phyloP scores from a whole-genome alignment of 208 protist genomes.

The Naegleria lovaniensis region DNA sequence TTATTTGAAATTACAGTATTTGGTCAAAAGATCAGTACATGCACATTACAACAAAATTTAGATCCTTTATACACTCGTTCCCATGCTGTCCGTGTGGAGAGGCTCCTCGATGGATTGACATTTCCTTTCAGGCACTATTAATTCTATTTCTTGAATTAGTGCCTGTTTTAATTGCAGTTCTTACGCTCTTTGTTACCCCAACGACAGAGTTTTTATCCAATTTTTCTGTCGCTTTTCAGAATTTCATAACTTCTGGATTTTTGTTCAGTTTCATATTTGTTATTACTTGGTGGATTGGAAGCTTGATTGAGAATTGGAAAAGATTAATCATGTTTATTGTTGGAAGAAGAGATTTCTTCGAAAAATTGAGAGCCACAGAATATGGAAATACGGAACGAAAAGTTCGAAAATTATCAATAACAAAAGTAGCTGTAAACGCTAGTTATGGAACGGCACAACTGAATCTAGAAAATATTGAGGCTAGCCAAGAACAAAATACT shows the following conservation, averaged over 20 bases:
- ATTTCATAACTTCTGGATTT: not conserved
- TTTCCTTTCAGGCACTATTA: not conserved
- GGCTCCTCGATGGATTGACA: not conserved
- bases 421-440: not conserved
- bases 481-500: not conserved
- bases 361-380: not conserved
- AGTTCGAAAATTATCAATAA: not conserved
- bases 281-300: slow-evolving; percentile 11
- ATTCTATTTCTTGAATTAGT: not conserved
- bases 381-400: not conserved
- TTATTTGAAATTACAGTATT: not conserved
- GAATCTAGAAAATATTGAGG: not conserved
- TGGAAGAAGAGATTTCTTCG: not conserved
- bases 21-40: not conserved
- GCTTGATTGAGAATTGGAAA: not conserved
- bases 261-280: not conserved
- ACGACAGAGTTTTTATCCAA: not conserved
- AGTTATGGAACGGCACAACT: not conserved
- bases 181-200: not conserved
- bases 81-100: not conserved
- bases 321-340: slow-evolving; percentile 8
- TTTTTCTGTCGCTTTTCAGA: not conserved
- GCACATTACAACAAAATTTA: not conserved
- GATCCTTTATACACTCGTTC: not conserved
- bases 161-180: not conserved